phyloP scores from a whole-genome alignment of 768 basidiomycete genomes.

The Lanmaoa pseudosensibilis region DNA sequence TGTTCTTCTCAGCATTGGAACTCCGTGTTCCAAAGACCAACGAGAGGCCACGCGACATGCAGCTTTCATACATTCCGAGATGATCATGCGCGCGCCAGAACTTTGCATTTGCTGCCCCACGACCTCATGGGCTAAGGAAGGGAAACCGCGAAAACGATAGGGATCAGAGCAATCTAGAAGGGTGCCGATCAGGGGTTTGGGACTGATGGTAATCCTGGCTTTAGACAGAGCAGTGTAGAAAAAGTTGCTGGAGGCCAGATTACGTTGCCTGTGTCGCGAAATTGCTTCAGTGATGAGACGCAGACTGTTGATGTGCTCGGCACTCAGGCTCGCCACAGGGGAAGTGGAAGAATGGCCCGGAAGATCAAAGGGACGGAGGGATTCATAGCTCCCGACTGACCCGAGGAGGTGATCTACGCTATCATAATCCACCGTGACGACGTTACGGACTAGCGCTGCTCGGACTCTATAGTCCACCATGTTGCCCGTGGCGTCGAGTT shows the following conservation, averaged over 20 bases:
- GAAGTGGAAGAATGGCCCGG: neutral
- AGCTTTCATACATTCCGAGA: conserved; percentile 81
- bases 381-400: conserved; percentile 2
- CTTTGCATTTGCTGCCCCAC: conserved; percentile 21
- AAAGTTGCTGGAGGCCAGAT: conserved; percentile 18
- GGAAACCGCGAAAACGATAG: conserved; percentile 50
- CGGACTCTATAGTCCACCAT: conserved; percentile 69
- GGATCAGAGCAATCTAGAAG: conserved; percentile 30
- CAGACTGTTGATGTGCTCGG: conserved; percentile 30
- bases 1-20: conserved; percentile 66
- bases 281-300: conserved; percentile 32
- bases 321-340: conserved; percentile 7
- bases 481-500: conserved; percentile 59
- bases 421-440: conserved; percentile 64
- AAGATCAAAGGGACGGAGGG: conserved; percentile 25
- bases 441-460: conserved; percentile 71
- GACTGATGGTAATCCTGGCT: conserved; percentile 29
- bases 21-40: conserved; percentile 57
- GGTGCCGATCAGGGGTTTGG: conserved; percentile 34
- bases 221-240: conserved; percentile 29
- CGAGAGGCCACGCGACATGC: conserved; percentile 75
- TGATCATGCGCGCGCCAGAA: conserved; percentile 51
- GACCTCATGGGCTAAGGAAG: conserved; percentile 48
- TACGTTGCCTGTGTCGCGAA: conserved; percentile 25
- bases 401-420: conserved; percentile 58